Conservation (phyloP, 23 red algal species). For the Gracilaria gracilis region DNA sequence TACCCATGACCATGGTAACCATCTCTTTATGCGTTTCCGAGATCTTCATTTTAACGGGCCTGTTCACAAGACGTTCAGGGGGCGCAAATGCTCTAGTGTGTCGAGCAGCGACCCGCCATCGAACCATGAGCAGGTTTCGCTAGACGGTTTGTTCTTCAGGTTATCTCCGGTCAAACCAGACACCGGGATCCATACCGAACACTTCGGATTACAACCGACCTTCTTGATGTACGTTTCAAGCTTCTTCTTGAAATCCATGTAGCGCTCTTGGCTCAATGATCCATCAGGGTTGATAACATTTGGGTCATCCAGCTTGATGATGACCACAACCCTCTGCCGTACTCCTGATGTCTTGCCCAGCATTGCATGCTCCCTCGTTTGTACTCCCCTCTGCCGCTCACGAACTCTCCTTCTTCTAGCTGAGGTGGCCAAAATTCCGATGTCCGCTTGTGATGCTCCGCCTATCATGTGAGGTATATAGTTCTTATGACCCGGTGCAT, state of each 20-base stretch:
- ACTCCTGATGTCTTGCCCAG: slow-evolving; percentile 96
- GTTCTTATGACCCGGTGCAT: slow-evolving; percentile 99
- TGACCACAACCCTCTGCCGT: slow-evolving; percentile 83
- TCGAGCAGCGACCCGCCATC: slow-evolving; percentile 83
- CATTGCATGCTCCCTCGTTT: slow-evolving; percentile 99
- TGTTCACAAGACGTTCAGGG: slow-evolving; percentile 81
- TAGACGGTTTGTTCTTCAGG: slow-evolving; percentile 64
- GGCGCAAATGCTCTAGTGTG: slow-evolving; percentile 81
- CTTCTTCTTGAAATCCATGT: slow-evolving; percentile 82
- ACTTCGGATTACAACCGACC: slow-evolving; percentile 87
- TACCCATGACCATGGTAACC: slow-evolving; percentile 93
- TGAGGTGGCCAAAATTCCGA: slow-evolving; percentile 97
- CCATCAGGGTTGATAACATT: slow-evolving; percentile 77
- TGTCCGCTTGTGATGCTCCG: slow-evolving; percentile 94
- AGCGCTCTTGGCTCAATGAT: slow-evolving; percentile 87
- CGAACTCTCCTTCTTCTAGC: slow-evolving; percentile 99
- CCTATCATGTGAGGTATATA: slow-evolving; percentile 98
- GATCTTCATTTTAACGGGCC: slow-evolving; percentile 85
- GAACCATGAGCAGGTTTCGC: slow-evolving; percentile 81
- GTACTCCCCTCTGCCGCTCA: slow-evolving; percentile 92
- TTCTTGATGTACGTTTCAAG: slow-evolving; percentile 88
- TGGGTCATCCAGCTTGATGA: slow-evolving; percentile 98
- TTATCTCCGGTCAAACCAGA: slow-evolving; percentile 91
- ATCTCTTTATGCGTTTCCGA: slow-evolving; percentile 97
- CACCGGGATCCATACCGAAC: slow-evolving; percentile 91